Conservation (phyloP, 352 stramenopile genomes). For the Globisporangium irregulare region DNA sequence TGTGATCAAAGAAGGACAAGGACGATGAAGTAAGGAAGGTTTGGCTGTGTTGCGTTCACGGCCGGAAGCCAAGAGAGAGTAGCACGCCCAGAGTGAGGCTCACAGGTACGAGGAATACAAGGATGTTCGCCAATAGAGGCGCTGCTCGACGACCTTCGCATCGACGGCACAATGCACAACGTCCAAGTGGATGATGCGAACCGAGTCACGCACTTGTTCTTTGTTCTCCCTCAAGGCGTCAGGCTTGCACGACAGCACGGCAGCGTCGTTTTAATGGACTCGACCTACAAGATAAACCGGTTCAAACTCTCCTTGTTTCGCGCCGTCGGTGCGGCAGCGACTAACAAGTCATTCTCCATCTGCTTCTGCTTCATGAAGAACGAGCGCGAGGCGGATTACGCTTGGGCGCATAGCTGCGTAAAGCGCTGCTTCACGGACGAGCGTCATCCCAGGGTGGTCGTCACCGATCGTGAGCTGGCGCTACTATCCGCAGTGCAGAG, state of each 20-base stretch:
- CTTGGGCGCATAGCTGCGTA: no score
- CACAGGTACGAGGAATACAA: not conserved
- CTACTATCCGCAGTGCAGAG: no score
- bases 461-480: no score
- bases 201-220: constrained; percentile 2
- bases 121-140: not conserved
- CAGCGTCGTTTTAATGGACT: not conserved
- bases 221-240: not conserved
- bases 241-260: not conserved
- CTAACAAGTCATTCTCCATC: not conserved
- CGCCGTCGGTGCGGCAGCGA: not conserved
- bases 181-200: not conserved
- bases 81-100: not conserved
- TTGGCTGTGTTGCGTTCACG: not conserved
- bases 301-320: not conserved
- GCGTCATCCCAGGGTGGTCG: no score
- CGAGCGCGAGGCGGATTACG: no score
- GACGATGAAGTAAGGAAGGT: not conserved
- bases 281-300: not conserved
- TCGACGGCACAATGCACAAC: not conserved
- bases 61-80: not conserved
- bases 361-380: no score
- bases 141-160: not conserved
- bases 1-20: not conserved
- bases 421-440: no score